Base-by-base conservation (phyloP, 2,329 filamentous ascomycete species). In the Mollisiaceae sp. region DNA sequence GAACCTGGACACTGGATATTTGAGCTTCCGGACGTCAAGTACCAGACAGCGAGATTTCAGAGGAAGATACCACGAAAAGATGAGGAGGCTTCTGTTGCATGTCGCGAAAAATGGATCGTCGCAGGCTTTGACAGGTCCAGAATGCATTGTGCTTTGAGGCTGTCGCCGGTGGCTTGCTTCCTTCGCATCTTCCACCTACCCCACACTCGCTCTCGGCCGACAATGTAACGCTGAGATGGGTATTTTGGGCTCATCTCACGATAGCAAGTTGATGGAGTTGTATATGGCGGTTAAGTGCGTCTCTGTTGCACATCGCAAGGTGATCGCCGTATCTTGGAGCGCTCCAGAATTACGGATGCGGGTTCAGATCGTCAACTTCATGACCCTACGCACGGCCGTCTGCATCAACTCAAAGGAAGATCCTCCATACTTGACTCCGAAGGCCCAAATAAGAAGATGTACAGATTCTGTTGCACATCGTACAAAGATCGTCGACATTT, bases 401-500 rank as follows among this genome's bases (percentile, higher is more conserved):
- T 57, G 36, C 55, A 57, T 41, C 20, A 41, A 57, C 35, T 57
- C 32, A 6, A 36, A 9, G 35, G 55, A 57, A 38, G 24, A 54
- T 54, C 50, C 24, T 54, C 14, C 22, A 54, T 24, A 50, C 45
- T 11, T 14, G n/a, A 22, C n/a, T 50, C 45, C 45, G 20, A 22
- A 54, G 32, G 15, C 15, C 50, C 22, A 27, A 54, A 54, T 8
- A 35, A 35, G 47, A 11, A 35, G 59, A 52, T 24, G 20, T n/a
- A 35, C 27, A 52, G 43, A 36, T 52, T 60, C 27, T 61, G 50
- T 43, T 62, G 60, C 60, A 56, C 50, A 35, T 56, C 60, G 47
- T 41, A 61, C 38, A 52, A 24, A 11, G 64, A 66, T 59, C 54
- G 36, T 58, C 63, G 15, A 2, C 45, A 61, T 45, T 60, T 60